A percentile compares a stretch with the other conserved stretches of the same genome.
These are phyloP conservation scores for Cornus controversa DNA, from an alignment of 148 eudicot genomes.

Conservation along the genomic window DNA sequence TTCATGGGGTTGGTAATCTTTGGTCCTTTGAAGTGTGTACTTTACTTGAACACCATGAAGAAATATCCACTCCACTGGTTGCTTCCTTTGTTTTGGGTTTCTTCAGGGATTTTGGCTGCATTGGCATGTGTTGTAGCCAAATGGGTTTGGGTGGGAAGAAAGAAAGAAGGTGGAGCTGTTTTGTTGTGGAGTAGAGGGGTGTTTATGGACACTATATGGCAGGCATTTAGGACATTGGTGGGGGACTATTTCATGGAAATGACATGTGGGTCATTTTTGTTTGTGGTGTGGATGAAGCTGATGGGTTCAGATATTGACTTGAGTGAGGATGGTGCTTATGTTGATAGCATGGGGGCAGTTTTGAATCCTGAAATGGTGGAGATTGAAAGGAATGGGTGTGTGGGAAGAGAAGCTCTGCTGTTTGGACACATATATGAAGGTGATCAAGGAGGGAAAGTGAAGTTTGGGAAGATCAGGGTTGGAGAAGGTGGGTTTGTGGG, in stretches of 20 bases:
- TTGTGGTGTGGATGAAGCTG: slow-evolving; percentile 38
- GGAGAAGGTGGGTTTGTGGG: slow-evolving; percentile 44
- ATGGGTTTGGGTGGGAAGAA: slow-evolving; percentile 40
- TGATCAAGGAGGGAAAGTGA: slow-evolving; percentile 46
- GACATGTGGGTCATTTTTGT: slow-evolving; percentile 37
- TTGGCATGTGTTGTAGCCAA: slow-evolving; percentile 34
- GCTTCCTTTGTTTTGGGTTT: slow-evolving; percentile 37
- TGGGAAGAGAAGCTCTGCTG: slow-evolving; percentile 37
- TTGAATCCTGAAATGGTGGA: slow-evolving; percentile 49
- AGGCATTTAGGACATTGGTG: slow-evolving; percentile 39
- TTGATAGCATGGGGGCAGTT: slow-evolving; percentile 39
- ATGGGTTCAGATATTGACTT: slow-evolving; percentile 38
- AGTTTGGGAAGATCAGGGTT: slow-evolving; percentile 35
- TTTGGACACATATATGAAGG: slow-evolving; percentile 56
- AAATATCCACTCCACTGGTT: slow-evolving; percentile 18
- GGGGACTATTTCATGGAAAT: slow-evolving; percentile 46
- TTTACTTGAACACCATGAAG: slow-evolving; percentile 21
- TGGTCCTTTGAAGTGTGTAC: slow-evolving; percentile 23
- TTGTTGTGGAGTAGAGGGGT: slow-evolving; percentile 34
- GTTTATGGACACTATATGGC: slow-evolving; percentile 51
- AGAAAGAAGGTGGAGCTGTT: slow-evolving; percentile 30
- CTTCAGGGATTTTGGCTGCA: slow-evolving; percentile 33
- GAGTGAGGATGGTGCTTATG: slow-evolving; percentile 32
- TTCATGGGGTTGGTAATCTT: slow-evolving; percentile 33
- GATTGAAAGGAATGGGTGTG: slow-evolving; percentile 30